Evolutionary conservation across 2,329 filamentous ascomycete species (phyloP).

Genomic region (Incumbomyces delicatus): DNA sequence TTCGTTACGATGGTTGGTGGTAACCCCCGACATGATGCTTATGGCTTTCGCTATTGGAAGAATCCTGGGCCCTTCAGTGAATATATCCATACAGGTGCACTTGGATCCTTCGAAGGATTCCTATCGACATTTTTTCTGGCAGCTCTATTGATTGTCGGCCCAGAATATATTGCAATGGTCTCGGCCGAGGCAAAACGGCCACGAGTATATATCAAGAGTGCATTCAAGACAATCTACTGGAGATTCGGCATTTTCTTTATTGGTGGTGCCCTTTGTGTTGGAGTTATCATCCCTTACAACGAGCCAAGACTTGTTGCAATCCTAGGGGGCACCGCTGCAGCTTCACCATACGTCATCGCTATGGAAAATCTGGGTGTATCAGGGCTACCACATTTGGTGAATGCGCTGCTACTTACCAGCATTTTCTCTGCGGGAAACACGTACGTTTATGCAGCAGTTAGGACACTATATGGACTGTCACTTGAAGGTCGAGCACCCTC

Average conservation of each 20-base stretch:
- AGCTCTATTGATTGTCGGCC: slow-evolving; percentile 40
- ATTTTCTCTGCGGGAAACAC: slow-evolving; percentile 50
- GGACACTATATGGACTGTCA: slow-evolving; percentile 48
- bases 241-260: slow-evolving; percentile 65
- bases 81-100: slow-evolving; percentile 49
- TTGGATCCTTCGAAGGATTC: slow-evolving; percentile 47
- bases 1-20: slow-evolving; percentile 74
- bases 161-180: slow-evolving; percentile 50
- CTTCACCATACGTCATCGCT: slow-evolving; percentile 54
- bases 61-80: slow-evolving; percentile 57
- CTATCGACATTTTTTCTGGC: no score
- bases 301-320: slow-evolving; percentile 49
- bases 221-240: no score
- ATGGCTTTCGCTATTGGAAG: slow-evolving; percentile 60
- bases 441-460: slow-evolving; percentile 50
- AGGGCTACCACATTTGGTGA: slow-evolving; percentile 48
- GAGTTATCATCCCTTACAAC: slow-evolving; percentile 59
- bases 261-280: slow-evolving; percentile 58
- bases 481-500: slow-evolving; percentile 46
- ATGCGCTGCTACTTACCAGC: slow-evolving; percentile 43
- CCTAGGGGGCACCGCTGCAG: slow-evolving; percentile 43
- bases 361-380: slow-evolving; percentile 46
- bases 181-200: slow-evolving; percentile 53
- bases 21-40: slow-evolving; percentile 58
- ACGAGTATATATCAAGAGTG: slow-evolving; percentile 55